These are phyloP conservation scores for Jaltomata sinuosa DNA, from an alignment of 257 asterid genomes.

Conservation along the genomic window DNA sequence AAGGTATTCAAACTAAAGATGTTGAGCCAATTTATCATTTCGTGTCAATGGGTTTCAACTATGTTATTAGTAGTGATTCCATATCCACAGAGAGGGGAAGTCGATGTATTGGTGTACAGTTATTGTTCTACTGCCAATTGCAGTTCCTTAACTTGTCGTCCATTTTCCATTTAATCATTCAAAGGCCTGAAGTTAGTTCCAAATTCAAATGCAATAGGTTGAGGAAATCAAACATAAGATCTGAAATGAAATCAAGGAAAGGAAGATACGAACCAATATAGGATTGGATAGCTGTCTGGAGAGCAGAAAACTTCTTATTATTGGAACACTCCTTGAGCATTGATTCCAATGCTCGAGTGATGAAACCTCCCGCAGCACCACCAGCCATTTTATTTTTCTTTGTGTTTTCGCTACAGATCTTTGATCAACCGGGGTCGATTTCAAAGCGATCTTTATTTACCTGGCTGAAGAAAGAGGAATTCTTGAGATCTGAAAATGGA, in stretches of 20 bases:
- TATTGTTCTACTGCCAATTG: neutral
- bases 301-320: constrained; percentile 50
- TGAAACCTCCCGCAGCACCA: constrained; percentile 96
- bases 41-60: neutral
- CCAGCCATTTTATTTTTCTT: constrained; percentile 49
- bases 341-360: constrained; percentile 88
- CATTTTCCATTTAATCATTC: neutral
- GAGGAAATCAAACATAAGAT: neutral
- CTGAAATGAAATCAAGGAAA: neutral
- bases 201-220: neutral
- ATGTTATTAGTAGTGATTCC: neutral
- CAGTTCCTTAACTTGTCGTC: neutral
- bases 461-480: neutral
- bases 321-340: constrained; percentile 88
- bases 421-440: neutral
- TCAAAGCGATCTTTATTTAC: too few species aligned
- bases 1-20: neutral
- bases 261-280: constrained; percentile 48
- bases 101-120: neutral
- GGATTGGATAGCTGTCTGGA: constrained; percentile 63
- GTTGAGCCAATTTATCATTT: neutral
- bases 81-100: neutral
- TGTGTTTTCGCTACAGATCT: neutral
- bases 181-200: neutral
- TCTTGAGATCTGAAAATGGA: neutral